phyloP scores from a whole-genome alignment of 2,329 filamentous ascomycete genomes.

The Aaosphaeria arxii region DNA sequence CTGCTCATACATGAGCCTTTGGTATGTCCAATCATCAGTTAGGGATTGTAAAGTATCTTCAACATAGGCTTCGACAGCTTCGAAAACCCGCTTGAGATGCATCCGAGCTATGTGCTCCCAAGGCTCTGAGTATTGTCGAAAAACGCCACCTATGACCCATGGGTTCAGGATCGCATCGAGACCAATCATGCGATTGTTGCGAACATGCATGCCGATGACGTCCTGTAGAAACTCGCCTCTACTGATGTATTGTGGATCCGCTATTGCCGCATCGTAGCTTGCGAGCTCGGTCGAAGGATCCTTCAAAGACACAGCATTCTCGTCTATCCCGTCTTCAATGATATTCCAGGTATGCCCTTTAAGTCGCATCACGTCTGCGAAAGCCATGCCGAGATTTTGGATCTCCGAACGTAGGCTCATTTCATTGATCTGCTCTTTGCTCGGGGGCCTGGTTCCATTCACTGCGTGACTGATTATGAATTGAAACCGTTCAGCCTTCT shows the following conservation, averaged over 20 bases:
- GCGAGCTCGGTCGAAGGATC: constrained; percentile 4
- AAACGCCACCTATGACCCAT: constrained; percentile 18
- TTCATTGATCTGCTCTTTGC: background rate
- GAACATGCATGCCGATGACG: constrained; percentile 13
- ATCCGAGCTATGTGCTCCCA: constrained; percentile 16
- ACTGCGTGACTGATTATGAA: constrained; percentile 17
- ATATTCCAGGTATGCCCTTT: constrained; percentile 25
- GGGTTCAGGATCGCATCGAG: constrained; percentile 20
- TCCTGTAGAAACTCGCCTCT: constrained; percentile 13
- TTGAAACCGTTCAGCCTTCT: constrained; percentile 17
- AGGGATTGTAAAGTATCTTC: constrained; percentile 9
- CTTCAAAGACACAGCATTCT: background rate
- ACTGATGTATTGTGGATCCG: constrained; percentile 7
- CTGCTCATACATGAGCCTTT: constrained; percentile 13
- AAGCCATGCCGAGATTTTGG: constrained; percentile 24
- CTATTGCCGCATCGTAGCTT: constrained; percentile 9
- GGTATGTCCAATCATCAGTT: constrained; percentile 14
- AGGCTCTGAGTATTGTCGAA: constrained; percentile 15
- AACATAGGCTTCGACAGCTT: constrained; percentile 15
- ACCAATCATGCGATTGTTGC: constrained; percentile 15
- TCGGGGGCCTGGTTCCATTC: constrained; percentile 6
- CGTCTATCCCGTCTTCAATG: constrained; percentile 1
- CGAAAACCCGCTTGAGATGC: constrained; percentile 16
- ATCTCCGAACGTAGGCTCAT: constrained; percentile 31
- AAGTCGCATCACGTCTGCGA: constrained; percentile 19